Evolutionary conservation across 352 stramenopile genomes (phyloP).

Genomic region (Phytophthora niederhauseri): DNA sequence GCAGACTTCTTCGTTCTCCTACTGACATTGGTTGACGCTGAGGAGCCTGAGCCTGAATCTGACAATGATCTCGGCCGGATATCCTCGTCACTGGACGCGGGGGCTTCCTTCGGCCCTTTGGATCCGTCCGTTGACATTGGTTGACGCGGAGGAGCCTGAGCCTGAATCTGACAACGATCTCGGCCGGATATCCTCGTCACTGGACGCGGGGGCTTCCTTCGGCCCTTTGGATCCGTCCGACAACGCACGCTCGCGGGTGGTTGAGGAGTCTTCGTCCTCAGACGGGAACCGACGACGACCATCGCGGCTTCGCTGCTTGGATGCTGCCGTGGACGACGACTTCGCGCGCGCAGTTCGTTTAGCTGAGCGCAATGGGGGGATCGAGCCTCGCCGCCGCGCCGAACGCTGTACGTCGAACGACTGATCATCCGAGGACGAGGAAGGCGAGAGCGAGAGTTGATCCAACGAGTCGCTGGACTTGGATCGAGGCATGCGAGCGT

Average conservation of each 20-base stretch:
- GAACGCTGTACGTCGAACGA: slow-evolving; percentile 4
- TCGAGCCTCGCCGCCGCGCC: slow-evolving; percentile 15
- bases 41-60: slow-evolving; percentile 12
- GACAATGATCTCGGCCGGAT: slow-evolving; percentile 27
- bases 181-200: slow-evolving; percentile 19
- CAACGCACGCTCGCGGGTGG: slow-evolving; percentile 17
- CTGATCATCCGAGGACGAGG: slow-evolving; percentile 23
- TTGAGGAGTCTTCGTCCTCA: slow-evolving; percentile 6
- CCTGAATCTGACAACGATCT: slow-evolving; percentile 26
- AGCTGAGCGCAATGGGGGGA: slow-evolving; percentile 2
- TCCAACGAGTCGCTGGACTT: slow-evolving; percentile 9
- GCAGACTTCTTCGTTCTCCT: slow-evolving; percentile 21
- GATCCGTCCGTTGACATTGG: slow-evolving; percentile 17
- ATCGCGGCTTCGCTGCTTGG: slow-evolving; percentile 11
- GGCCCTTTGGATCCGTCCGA: slow-evolving; percentile 17
- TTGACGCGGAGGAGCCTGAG: slow-evolving; percentile 4
- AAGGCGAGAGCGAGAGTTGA: slow-evolving; percentile 3
- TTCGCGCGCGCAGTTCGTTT: slow-evolving; percentile 16
- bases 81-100: slow-evolving; percentile 11
- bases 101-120: slow-evolving; percentile 8
- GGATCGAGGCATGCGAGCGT: slow-evolving; percentile 2
- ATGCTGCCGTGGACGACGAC: slow-evolving; percentile 12
- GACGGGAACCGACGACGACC: slow-evolving; percentile 11
- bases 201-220: slow-evolving; percentile 7
- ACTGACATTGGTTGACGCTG: not conserved